Evolutionary conservation across 805 yeast species (phyloP).

Genomic region (Candida awuae): DNA sequence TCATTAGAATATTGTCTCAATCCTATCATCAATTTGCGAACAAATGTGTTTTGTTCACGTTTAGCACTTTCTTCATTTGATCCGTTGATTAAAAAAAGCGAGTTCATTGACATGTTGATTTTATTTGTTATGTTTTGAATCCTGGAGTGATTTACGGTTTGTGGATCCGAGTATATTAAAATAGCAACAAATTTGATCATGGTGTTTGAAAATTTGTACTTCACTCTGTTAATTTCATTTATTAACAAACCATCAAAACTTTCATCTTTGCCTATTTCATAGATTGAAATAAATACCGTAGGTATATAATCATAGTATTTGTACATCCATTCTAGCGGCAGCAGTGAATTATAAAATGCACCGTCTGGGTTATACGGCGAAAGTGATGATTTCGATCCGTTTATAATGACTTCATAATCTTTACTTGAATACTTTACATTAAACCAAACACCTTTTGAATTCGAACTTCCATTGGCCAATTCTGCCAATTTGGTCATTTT

Average conservation of each 20-base stretch:
- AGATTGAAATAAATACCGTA: conserved; percentile 37
- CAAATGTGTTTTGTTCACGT: conserved; percentile 19
- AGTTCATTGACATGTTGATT: conserved; percentile 4
- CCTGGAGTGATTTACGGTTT: background rate
- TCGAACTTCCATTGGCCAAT: background rate
- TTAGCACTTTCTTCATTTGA: conserved; percentile 5
- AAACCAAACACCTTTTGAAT: conserved; percentile 9
- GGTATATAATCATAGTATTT: conserved; percentile 46
- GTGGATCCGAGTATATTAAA: background rate
- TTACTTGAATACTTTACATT: conserved; percentile 9
- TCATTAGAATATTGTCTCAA: conserved; percentile 36
- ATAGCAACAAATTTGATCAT: conserved; percentile 7
- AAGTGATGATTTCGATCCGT: conserved; percentile 21
- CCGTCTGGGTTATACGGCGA: conserved; percentile 40
- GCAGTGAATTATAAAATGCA: conserved; percentile 33
- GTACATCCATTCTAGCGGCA: conserved; percentile 43
- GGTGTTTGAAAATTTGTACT: conserved; percentile 23
- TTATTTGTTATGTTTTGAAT: background rate
- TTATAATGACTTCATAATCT: conserved; percentile 7
- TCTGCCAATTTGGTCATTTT: background rate
- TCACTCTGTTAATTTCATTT: conserved; percentile 30
- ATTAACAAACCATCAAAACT: conserved; percentile 24
- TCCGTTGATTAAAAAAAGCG: conserved; percentile 7
- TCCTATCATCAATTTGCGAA: conserved; percentile 31
- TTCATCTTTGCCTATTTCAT: conserved; percentile 28